phyloP scores from a whole-genome alignment of 805 yeast species.

The Kodamaea laetipori region DNA sequence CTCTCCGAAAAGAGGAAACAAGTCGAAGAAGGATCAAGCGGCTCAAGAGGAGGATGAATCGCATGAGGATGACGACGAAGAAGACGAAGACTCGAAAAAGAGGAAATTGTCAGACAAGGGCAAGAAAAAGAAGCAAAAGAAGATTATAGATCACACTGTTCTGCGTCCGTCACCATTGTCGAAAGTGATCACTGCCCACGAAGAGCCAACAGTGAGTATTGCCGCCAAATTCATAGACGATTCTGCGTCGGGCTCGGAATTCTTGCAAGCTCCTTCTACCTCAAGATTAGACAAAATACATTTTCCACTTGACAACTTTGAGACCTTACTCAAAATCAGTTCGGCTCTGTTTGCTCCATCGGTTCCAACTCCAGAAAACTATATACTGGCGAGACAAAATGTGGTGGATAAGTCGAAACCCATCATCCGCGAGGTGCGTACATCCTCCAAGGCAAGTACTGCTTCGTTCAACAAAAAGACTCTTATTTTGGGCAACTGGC shows the following conservation, averaged over 20 bases:
- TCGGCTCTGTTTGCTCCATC: constrained; percentile 5
- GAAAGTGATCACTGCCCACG: constrained; percentile 8
- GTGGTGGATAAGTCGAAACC: constrained; percentile 27
- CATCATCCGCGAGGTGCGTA: constrained; percentile 30
- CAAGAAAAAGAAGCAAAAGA: constrained; percentile 12
- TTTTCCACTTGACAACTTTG: constrained; percentile 29
- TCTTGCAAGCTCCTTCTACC: neutral
- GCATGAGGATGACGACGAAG: constrained; percentile 3
- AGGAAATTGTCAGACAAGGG: neutral
- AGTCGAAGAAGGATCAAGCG: constrained; percentile 25
- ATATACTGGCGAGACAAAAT: constrained; percentile 23
- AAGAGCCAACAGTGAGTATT: constrained; percentile 12
- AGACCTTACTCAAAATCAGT: constrained; percentile 14
- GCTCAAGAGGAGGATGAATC: constrained; percentile 15
- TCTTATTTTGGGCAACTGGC: constrained; percentile 31
- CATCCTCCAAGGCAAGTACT: constrained; percentile 26
- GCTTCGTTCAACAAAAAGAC: constrained; percentile 31
- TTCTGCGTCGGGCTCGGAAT: constrained; percentile 1
- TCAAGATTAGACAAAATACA: constrained; percentile 8
- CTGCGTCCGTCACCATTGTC: constrained; percentile 13
- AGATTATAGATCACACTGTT: neutral
- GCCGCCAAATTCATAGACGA: constrained; percentile 10
- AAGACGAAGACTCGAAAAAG: constrained; percentile 9
- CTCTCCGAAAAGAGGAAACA: constrained; percentile 36
- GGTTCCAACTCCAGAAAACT: constrained; percentile 14